Percentiles rank a stretch among this genome's conserved stretches.
Evolutionary conservation across 2,329 filamentous ascomycete species (phyloP).

Genomic region (Neofusicoccum sp.): DNA sequence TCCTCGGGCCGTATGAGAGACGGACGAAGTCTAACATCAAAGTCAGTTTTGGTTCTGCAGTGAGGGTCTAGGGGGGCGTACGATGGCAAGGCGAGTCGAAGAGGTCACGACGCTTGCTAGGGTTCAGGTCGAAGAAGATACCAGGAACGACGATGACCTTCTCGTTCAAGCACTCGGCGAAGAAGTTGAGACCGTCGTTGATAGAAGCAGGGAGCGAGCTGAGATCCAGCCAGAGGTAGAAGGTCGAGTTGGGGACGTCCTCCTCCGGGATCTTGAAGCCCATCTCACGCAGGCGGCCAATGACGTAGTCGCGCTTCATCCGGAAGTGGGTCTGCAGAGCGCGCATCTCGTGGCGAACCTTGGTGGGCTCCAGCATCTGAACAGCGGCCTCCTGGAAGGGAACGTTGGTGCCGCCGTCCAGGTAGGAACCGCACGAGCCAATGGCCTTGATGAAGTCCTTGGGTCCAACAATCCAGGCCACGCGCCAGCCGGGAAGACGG

Average conservation of each 20-base stretch:
- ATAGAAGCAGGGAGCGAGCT: conserved; percentile 74
- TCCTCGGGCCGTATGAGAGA: conserved; percentile 44
- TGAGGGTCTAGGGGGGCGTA: neutral
- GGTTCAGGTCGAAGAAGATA: conserved; percentile 98
- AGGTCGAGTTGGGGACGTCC: conserved; percentile 85
- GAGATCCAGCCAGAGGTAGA: conserved; percentile 82
- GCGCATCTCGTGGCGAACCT: conserved; percentile 83
- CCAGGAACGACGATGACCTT: conserved; percentile 96
- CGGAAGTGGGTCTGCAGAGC: conserved; percentile 89
- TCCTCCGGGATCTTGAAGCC: conserved; percentile 80
- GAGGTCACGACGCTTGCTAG: conserved; percentile 81
- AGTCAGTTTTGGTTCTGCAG: neutral
- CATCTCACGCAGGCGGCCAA: conserved; percentile 77
- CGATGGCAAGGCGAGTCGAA: conserved; percentile 90
- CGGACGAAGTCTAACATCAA: conserved; percentile 40
- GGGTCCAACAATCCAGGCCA: conserved; percentile 93
- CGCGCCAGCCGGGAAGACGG: conserved; percentile 92
- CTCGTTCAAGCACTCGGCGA: conserved; percentile 88
- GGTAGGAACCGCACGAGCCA: conserved; percentile 87
- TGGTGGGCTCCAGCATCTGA: conserved; percentile 83
- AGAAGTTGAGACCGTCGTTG: conserved; percentile 93
- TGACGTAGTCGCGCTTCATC: conserved; percentile 89
- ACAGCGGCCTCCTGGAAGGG: conserved; percentile 95
- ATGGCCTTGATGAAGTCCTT: conserved; percentile 97
- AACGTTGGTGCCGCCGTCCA: conserved; percentile 91